Evolutionary conservation across 1,284 basidiomycete species (phyloP).

Genomic region (Crepidotus sp.): DNA sequence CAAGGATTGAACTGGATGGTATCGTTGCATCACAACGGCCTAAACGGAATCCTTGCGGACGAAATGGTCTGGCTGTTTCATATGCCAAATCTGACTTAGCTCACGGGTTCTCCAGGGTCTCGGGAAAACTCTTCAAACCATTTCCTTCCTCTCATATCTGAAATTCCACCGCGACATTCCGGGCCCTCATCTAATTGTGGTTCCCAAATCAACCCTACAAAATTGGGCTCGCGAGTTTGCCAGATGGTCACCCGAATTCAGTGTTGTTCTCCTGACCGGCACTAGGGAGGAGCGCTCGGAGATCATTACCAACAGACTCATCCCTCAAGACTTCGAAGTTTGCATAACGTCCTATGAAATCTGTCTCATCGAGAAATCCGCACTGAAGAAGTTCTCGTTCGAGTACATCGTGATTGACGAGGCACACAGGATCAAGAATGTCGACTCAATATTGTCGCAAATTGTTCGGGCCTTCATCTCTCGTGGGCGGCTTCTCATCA

Average conservation of each 20-base stretch:
- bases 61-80: constrained; percentile 64
- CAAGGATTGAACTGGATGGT: constrained; percentile 99
- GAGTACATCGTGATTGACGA: constrained; percentile 99
- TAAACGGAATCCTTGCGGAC: constrained; percentile 90
- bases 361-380: constrained; percentile 88
- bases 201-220: constrained; percentile 95
- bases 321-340: constrained; percentile 89
- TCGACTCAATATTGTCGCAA: constrained; percentile 92
- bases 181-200: constrained; percentile 91
- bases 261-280: constrained; percentile 76
- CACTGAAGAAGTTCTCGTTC: constrained; percentile 92
- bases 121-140: constrained; percentile 97
- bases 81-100: neutral
- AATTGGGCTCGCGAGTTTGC: constrained; percentile 95
- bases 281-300: constrained; percentile 84
- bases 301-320: constrained; percentile 70
- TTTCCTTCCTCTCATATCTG: constrained; percentile 94
- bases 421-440: constrained; percentile 99
- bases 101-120: constrained; percentile 60
- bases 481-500: constrained; percentile 87
- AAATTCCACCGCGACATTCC: constrained; percentile 71
- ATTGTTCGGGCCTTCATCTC: constrained; percentile 91
- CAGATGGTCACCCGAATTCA: constrained; percentile 89
- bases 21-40: constrained; percentile 83
- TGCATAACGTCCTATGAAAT: constrained; percentile 98